phyloP scores from a whole-genome alignment of 331 rosid genomes.

The Cydonia oblonga region DNA sequence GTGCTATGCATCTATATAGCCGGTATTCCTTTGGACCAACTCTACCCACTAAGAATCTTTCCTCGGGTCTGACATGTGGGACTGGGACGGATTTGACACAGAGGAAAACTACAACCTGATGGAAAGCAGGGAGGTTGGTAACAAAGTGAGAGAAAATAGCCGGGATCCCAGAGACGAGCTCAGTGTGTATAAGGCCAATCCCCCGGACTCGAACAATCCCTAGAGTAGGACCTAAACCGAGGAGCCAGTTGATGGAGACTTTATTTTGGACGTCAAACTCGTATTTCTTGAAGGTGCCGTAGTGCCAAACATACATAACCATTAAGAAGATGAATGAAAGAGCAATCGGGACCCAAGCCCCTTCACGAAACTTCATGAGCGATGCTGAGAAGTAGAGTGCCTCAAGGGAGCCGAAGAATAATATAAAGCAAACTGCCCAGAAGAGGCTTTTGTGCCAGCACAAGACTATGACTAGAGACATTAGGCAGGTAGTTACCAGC shows the following conservation, averaged over 20 bases:
- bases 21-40: slow-evolving; percentile 83
- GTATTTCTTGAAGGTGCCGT: slow-evolving; percentile 77
- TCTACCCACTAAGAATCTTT: slow-evolving; percentile 85
- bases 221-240: slow-evolving; percentile 59
- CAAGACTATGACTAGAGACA: slow-evolving; percentile 86
- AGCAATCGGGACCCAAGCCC: slow-evolving; percentile 95
- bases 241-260: slow-evolving; percentile 92
- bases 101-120: slow-evolving; percentile 82
- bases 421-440: slow-evolving; percentile 56
- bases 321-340: slow-evolving; percentile 69
- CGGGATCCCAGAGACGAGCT: slow-evolving; percentile 88
- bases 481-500: slow-evolving; percentile 85
- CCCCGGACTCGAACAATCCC: slow-evolving; percentile 89
- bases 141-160: slow-evolving; percentile 92
- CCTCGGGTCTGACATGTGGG: slow-evolving; percentile 79
- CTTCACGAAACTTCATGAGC: slow-evolving; percentile 78
- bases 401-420: slow-evolving; percentile 89
- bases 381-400: slow-evolving; percentile 95
- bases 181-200: slow-evolving; percentile 88
- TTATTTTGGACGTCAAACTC: slow-evolving; percentile 88
- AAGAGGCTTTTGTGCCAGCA: slow-evolving; percentile 67
- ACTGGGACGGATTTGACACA: slow-evolving; percentile 86
- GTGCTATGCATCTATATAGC: slow-evolving; percentile 76
- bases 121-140: slow-evolving; percentile 91
- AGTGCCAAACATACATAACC: slow-evolving; percentile 85